Evolutionary conservation across 805 yeast genomes (phyloP), one percentile per base, ranked within the genome.

Genomic region (Pichia gijzeniarum): DNA sequence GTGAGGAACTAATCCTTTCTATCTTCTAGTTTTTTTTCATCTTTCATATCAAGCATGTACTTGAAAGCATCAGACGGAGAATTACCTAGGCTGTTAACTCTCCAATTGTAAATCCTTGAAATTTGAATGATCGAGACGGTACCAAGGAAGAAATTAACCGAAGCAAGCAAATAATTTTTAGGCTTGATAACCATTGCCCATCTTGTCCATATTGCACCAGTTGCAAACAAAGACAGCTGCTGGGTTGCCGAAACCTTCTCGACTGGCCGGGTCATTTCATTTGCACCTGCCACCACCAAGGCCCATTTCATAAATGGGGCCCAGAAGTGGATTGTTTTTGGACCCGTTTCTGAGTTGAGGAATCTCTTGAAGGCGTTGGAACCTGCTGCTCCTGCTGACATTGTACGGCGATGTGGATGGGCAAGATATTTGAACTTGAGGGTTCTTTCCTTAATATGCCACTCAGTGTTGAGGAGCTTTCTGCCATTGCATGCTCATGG

Each of bases 251-350:
- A 82, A 41, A 91, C 73, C 58, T 82, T 82, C 59, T 91, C 96
- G 34, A 88, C 96, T 1, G 99, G 98, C 69, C 98, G 82, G 52
- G 77, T 73, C 51, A 84, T 70, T 65, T 91, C 99, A 59, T 75
- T 82, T 51, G 87, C 72, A 47, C 99, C 98, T 14, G 99, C 99
- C 55, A 88, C 57, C 25, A 93, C 98, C 50, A 91, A 73, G 14
- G 85, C 74, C 99, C 99, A 91, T 45, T 79, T 79, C 64, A 79
- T 59, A 37, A 78, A 76, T 10, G 84, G 84, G 4, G 83, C 83
- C 99, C 99, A 91, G 68, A 91, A 91, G 63, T 91, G 99, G 46
- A 93, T 90, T n/a, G 99, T 91, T 62, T 70, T 81, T 35, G 99
- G 99, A 28, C 99, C 99, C 17, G 99, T 87, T 62, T 85, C 95